These are phyloP conservation scores for Eucalyptus cladocalyx DNA, from an alignment of 345 rosid genomes.

Conservation along the genomic window DNA sequence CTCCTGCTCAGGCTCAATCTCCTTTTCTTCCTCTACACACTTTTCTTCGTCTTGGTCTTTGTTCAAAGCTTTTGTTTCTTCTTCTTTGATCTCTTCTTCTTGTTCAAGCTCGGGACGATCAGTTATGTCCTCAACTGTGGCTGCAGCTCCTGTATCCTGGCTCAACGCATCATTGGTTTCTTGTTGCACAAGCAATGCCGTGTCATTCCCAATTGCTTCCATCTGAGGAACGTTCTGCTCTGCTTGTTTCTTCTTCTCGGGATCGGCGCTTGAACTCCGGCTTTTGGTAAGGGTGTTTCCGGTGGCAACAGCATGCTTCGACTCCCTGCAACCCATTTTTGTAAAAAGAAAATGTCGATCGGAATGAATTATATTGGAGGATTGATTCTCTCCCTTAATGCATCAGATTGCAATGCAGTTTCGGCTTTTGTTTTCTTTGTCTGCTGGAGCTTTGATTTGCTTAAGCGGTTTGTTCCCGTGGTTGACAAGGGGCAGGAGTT, in stretches of 20 bases:
- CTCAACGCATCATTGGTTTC: not conserved
- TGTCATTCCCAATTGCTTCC: not conserved
- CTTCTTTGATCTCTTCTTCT: not conserved
- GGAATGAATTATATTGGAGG: not conserved
- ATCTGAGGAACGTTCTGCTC: not conserved
- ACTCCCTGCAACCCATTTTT: conserved; percentile 65
- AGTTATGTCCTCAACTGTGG: not conserved
- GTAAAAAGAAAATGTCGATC: not conserved
- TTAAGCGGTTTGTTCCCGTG: not conserved
- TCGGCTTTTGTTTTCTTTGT: not conserved
- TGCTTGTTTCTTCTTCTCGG: not conserved
- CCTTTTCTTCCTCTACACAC: not conserved
- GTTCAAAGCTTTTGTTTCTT: not conserved
- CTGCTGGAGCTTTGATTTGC: not conserved
- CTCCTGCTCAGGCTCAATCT: not conserved
- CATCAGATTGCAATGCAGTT: not conserved
- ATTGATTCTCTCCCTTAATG: not conserved
- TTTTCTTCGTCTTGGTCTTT: not conserved
- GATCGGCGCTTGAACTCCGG: not conserved
- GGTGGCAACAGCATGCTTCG: conserved; percentile 49
- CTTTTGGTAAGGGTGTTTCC: conserved; percentile 26
- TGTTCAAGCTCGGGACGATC: not conserved
- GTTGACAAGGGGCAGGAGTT: not conserved
- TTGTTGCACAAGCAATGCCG: not conserved
- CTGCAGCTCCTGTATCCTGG: not conserved